Base-by-base conservation (phyloP, 75 land plant species). In the Adiantum capillusveneris region DNA sequence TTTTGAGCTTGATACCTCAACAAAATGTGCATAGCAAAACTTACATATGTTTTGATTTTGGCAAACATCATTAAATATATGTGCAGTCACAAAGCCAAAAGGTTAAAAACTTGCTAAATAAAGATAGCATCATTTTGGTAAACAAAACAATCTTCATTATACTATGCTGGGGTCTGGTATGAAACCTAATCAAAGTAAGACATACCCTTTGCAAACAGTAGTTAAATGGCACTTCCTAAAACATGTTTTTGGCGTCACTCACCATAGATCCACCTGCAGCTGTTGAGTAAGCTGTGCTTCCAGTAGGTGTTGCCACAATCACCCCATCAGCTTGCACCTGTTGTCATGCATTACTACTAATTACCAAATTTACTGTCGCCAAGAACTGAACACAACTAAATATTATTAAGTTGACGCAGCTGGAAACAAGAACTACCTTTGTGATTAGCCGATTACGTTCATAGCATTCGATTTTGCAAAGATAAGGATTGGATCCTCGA, bases 261-360 rank as follows among this genome's bases (percentile, higher is more conserved):
- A 92, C 99, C 99, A 95, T 95, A 37, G 97, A 95, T n/a, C 99
- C 99, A 53, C 99, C 97, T 14, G 99, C 99, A 63, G 97, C 84
- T 26, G 97, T 95, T 14, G 99, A 95, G 63, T 95, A 95, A 18
- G 99, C 97, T 26, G 99, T 95, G 53, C 97, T 95, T 29, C 97
- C 99, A 54, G 97, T 95, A n/a, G 99, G 99, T 2, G 99, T 94
- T 36, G 99, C 99, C 13, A 95, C 83, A 24, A 95, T 84, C 17
- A 95, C 89, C 37, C 99, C 99, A 79, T 95, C 99, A 29, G 89
- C 97, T 79, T 95, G 97, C 46, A 95, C 97, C 97, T 92, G 73
- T 28, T n/a, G 17, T 11, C 50, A 46, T 34, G 37, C 37, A 34
- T 34, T 34, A 34, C 9, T 34, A 9, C 37, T 34, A 9, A 34